Base-by-base conservation (phyloP, 1,139 yeast species). In the Suhomyces bribrorum region DNA sequence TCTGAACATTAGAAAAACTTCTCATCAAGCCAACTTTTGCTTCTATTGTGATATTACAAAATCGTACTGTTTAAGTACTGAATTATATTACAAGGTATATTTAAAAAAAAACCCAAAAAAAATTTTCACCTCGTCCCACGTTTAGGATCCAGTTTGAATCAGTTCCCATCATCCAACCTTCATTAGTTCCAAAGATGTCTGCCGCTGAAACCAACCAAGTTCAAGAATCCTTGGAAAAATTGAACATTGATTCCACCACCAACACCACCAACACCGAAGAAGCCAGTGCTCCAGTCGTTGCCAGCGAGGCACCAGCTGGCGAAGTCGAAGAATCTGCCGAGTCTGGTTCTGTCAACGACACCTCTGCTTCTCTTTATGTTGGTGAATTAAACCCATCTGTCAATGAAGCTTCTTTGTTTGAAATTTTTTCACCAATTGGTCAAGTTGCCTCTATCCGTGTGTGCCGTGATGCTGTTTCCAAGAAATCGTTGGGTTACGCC, bases 391-490 rank as follows among this genome's bases (percentile, higher is more conserved):
- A 88, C 69, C 87, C 92, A 53, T 69, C 86, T 40, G 95, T 92
- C 56, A 86, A 90, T 57, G 99, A 92, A 76, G 96, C 98, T 50
- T 78, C 85, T 60, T 81, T 92, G 62, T 92, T 87, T 65, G 98
- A 92, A 74, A 76, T 90, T 59, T 92, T 92, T 77, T 86, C 95
- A 54, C 92, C 89, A 61, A 79, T 92, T 58, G 98, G 98, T 53
- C 92, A 89, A 61, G 97, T 92, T 48, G 83, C 97, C 29, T 87
- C 97, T 47, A 90, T 92, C 67, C 89, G 97, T 75, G 97, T 92
- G 51, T 92, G 99, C 77, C 92, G 99, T 75, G 97, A 92, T 66
- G 96, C 97, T 52, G 87, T 92, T 54, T 82, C 97, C 66, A 88
- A 92, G 77, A 89, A 90, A 64, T 90, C 97, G 48, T 82, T 92